phyloP scores from a whole-genome alignment of 495 filamentous ascomycete species.

The Saxispiralis lemnorum region DNA sequence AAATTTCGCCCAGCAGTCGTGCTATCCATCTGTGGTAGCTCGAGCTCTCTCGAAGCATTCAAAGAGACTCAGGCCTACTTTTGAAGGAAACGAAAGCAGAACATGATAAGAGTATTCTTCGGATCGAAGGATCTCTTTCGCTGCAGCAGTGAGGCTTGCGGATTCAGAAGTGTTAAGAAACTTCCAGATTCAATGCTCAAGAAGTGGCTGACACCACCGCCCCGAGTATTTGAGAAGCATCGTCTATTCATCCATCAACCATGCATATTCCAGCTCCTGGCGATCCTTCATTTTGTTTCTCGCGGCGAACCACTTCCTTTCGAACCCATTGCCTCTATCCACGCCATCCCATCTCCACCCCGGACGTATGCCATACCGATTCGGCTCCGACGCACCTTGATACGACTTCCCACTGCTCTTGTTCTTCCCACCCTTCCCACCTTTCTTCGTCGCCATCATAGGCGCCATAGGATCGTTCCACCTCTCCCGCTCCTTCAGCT shows the following conservation, averaged over 20 bases:
- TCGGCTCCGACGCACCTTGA: conserved; percentile 61
- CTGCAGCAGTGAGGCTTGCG: too few relatives aligned
- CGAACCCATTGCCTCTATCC: conserved; percentile 84
- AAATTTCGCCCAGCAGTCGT: too few relatives aligned
- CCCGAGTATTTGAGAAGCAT: too few relatives aligned
- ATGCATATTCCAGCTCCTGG: conserved; percentile 70
- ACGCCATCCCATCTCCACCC: conserved; percentile 96
- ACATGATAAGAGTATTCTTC: too few relatives aligned
- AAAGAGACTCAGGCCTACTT: too few relatives aligned
- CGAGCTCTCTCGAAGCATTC: too few relatives aligned
- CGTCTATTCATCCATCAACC: conserved; percentile 77
- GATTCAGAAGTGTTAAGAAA: too few relatives aligned
- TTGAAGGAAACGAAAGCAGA: too few relatives aligned
- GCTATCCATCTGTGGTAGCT: too few relatives aligned
- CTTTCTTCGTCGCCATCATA: conserved; percentile 42
- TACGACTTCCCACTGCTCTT: conserved; percentile 57
- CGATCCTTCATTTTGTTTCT: conserved; percentile 56
- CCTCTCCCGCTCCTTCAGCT: conserved; percentile 51
- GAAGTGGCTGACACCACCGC: too few relatives aligned
- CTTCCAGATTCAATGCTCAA: too few relatives aligned
- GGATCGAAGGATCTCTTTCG: background rate
- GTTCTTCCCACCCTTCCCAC: conserved; percentile 26
- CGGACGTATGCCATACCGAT: conserved; percentile 84
- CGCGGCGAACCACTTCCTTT: conserved; percentile 82
- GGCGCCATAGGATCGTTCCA: conserved; percentile 90